A percentile compares a stretch with the other conserved stretches of the same genome.
phyloP scores from a whole-genome alignment of 306 rosid genomes.

The Glycyrrhiza uralensis region DNA sequence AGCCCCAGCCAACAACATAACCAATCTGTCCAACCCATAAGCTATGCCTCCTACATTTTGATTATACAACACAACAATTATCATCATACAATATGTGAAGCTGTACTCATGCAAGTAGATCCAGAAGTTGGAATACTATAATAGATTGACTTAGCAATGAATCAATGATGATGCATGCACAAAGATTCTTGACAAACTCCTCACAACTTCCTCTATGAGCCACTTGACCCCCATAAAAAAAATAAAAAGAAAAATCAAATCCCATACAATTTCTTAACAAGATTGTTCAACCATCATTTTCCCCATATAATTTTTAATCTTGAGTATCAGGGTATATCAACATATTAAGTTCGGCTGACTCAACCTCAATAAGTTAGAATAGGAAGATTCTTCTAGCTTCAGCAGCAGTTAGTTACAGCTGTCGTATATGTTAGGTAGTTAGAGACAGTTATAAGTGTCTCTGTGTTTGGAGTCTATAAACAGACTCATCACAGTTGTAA shows the following conservation, averaged over 20 bases:
- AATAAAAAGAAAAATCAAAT: background rate
- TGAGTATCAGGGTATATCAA: background rate
- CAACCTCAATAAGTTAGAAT: background rate
- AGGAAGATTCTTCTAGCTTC: background rate
- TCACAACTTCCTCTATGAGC: background rate
- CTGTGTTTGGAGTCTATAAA: no score
- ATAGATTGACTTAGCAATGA: background rate
- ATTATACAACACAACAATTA: background rate
- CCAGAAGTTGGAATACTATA: background rate
- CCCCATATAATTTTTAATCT: background rate
- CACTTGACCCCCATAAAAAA: background rate
- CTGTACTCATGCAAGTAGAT: background rate
- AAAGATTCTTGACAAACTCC: background rate
- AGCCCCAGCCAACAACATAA: conserved; percentile 82
- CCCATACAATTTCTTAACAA: background rate
- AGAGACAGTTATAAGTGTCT: no score
- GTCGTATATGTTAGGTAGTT: background rate
- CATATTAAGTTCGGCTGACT: background rate
- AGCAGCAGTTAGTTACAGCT: background rate
- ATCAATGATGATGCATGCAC: background rate
- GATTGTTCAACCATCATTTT: background rate
- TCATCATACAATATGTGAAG: background rate
- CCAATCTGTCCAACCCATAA: conserved; percentile 85
- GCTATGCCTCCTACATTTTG: conserved; percentile 84
- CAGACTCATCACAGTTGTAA: no score